phyloP scores from a whole-genome alignment of 371 early-diverging fungal genomes.

The Mucor irregularis region DNA sequence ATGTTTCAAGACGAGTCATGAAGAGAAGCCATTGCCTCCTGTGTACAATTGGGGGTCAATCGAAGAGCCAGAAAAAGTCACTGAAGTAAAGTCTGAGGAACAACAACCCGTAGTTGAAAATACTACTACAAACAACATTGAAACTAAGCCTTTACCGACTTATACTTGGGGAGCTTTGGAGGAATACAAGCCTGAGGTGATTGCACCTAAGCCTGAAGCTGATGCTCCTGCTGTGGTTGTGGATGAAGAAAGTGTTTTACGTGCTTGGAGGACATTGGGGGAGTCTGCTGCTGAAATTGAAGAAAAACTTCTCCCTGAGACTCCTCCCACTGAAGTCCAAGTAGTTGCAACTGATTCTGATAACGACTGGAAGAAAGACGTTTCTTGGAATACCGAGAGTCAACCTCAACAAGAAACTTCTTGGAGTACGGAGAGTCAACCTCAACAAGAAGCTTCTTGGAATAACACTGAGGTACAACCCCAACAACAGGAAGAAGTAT shows the following conservation, averaged over 20 bases:
- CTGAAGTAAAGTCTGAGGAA: neutral
- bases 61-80: neutral
- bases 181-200: neutral
- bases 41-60: neutral
- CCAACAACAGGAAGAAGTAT: too few relatives aligned
- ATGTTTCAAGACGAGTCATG: too few relatives aligned
- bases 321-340: neutral
- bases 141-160: too few relatives aligned
- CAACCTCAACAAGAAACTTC: too few relatives aligned
- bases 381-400: too few relatives aligned
- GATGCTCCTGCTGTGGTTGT: neutral
- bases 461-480: too few relatives aligned
- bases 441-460: neutral
- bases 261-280: neutral
- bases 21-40: neutral
- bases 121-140: neutral
- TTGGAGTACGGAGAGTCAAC: too few relatives aligned
- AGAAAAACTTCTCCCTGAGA: neutral
- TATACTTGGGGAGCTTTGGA: conserved; percentile 5
- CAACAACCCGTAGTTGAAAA: neutral
- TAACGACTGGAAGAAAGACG: too few relatives aligned
- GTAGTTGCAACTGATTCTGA: too few relatives aligned
- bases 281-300: neutral
- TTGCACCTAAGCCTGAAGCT: neutral
- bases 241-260: neutral